Evolutionary conservation across 441 rosid species (phyloP).

Genomic region (Eruca vesicaria): DNA sequence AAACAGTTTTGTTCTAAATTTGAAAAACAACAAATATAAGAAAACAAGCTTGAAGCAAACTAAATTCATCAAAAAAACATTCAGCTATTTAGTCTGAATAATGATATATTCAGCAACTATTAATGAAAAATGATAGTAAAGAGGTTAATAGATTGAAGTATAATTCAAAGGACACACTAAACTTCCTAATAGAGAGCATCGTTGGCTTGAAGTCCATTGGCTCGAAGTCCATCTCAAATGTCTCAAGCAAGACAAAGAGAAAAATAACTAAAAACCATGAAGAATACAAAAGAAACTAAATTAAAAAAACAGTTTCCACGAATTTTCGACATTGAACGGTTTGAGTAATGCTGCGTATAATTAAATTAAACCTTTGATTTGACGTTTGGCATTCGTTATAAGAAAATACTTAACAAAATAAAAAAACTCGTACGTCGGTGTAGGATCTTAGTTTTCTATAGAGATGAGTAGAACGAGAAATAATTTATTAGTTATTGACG

Average conservation of each 20-base stretch:
- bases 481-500: neutral
- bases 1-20: neutral
- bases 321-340: neutral
- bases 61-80: neutral
- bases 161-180: slow-evolving; percentile 3
- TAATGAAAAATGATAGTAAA: slow-evolving; percentile 5
- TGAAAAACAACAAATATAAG: neutral
- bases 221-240: too few relatives aligned
- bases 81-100: neutral
- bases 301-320: neutral
- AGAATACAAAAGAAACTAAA: neutral
- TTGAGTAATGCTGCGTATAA: neutral
- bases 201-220: slow-evolving; percentile 5
- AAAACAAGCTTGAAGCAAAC: neutral
- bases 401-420: neutral
- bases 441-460: neutral
- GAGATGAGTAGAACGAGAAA: neutral
- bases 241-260: neutral
- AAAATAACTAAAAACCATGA: neutral
- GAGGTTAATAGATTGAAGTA: neutral
- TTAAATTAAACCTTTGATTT: neutral
- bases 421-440: neutral
- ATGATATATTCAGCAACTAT: slow-evolving; percentile 1
- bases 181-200: neutral
- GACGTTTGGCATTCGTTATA: neutral